These are phyloP conservation scores for Cicer yamashitae DNA, from an alignment of 306 rosid genomes.

Conservation along the genomic window DNA sequence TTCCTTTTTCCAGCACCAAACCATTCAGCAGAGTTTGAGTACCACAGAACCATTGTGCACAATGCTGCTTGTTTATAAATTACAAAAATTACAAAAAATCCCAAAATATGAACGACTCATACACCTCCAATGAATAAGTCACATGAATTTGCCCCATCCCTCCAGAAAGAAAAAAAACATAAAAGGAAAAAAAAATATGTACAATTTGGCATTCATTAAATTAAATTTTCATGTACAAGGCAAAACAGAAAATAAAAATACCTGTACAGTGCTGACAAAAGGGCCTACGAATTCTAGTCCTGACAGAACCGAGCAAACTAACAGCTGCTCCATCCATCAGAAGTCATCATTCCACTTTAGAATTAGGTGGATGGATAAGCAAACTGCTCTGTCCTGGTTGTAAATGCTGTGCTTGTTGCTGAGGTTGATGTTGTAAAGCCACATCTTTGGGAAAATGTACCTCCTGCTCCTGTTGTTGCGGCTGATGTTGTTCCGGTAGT, in stretches of 20 bases:
- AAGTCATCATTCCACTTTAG: slow-evolving; percentile 72
- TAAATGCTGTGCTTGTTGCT: slow-evolving; percentile 64
- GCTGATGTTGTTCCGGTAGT: slow-evolving; percentile 52
- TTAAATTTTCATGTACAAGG: slow-evolving; percentile 32
- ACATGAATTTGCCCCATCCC: background rate
- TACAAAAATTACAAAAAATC: background rate
- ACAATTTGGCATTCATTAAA: slow-evolving; percentile 13
- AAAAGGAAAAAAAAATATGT: background rate
- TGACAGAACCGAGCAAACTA: slow-evolving; percentile 53
- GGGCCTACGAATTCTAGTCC: slow-evolving; percentile 65
- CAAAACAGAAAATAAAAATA: slow-evolving; percentile 46
- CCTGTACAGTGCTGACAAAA: slow-evolving; percentile 89
- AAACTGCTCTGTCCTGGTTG: slow-evolving; percentile 72
- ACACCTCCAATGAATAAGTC: background rate
- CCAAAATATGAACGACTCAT: background rate
- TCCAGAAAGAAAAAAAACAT: background rate
- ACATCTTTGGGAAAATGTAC: slow-evolving; percentile 59
- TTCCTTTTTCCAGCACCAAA: background rate
- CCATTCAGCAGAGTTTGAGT: background rate
- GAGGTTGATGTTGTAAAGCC: slow-evolving; percentile 68
- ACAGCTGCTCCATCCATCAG: slow-evolving; percentile 59
- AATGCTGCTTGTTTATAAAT: background rate
- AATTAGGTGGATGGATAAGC: slow-evolving; percentile 65
- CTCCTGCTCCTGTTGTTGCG: slow-evolving; percentile 53
- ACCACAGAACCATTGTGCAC: background rate